Conservation (phyloP, 2,329 filamentous ascomycete species). For the Acrocalymma vagum region DNA sequence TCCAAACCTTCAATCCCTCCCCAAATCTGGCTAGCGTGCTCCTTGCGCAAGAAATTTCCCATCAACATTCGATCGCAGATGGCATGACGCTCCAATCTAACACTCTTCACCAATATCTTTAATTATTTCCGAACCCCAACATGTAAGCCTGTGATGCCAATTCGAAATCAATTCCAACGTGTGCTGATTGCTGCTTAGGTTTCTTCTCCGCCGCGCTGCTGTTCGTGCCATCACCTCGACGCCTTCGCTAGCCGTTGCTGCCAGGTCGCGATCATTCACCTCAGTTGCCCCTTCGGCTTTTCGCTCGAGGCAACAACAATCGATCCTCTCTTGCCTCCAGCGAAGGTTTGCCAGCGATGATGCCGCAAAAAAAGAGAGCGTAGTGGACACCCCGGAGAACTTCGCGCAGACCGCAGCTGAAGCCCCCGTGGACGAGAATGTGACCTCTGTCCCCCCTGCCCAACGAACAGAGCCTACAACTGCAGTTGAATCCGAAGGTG, state of each 20-base stretch:
- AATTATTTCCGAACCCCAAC: too few relatives aligned
- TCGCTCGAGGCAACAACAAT: constrained; percentile 48
- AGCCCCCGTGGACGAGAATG: constrained; percentile 42
- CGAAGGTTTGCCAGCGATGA: constrained; percentile 60
- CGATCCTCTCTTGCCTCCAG: constrained; percentile 51
- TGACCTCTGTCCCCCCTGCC: constrained; percentile 31
- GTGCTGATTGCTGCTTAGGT: too few relatives aligned
- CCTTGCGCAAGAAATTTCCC: too few relatives aligned
- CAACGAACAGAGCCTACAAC: constrained; percentile 36
- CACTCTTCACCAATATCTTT: too few relatives aligned
- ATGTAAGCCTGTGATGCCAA: too few relatives aligned
- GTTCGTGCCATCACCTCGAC: constrained; percentile 62
- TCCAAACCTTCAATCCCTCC: too few relatives aligned
- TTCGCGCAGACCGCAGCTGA: constrained; percentile 47
- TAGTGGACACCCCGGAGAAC: constrained; percentile 32
- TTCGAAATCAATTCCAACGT: too few relatives aligned
- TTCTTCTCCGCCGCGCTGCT: constrained; percentile 65
- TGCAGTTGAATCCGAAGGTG: constrained; percentile 34
- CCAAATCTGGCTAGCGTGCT: too few relatives aligned
- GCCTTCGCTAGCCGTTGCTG: constrained; percentile 53
- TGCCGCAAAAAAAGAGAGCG: constrained; percentile 47
- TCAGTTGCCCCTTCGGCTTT: constrained; percentile 39
- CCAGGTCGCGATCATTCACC: constrained; percentile 49
- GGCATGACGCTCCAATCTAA: too few relatives aligned
- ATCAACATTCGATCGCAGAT: too few relatives aligned